Percentiles rank a stretch among this genome's conserved stretches.
These are phyloP conservation scores for Penicillium digitatum DNA, from an alignment of 2,329 filamentous ascomycete species.

Conservation along the genomic window DNA sequence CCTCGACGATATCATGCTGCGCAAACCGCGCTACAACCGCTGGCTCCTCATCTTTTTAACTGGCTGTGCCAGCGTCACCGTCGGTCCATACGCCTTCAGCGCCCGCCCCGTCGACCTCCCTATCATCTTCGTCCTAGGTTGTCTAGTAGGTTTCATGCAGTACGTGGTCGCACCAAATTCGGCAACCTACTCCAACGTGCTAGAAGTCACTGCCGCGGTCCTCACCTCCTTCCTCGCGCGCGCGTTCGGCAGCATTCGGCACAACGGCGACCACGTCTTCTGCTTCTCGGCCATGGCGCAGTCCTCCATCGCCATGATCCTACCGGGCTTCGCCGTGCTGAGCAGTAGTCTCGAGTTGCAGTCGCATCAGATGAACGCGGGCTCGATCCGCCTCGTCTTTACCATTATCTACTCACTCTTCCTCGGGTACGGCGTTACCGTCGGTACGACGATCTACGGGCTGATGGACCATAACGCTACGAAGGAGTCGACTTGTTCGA, in stretches of 20 bases:
- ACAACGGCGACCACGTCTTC: constrained; percentile 46
- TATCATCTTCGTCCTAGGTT: constrained; percentile 63
- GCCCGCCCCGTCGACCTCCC: constrained; percentile 59
- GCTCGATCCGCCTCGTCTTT: constrained; percentile 45
- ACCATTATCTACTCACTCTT: constrained; percentile 68
- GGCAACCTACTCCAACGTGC: constrained; percentile 51
- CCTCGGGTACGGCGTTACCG: constrained; percentile 66
- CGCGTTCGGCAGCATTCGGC: constrained; percentile 60
- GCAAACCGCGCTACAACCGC: constrained; percentile 51
- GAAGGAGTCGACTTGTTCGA: constrained; percentile 42
- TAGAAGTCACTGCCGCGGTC: constrained; percentile 51
- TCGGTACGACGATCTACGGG: constrained; percentile 60
- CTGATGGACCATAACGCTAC: constrained; percentile 54
- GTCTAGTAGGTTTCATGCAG: constrained; percentile 67
- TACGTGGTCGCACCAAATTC: constrained; percentile 70
- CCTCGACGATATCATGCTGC: constrained; percentile 52
- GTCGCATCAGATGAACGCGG: constrained; percentile 63
- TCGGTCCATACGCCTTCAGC: constrained; percentile 74
- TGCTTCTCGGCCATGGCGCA: constrained; percentile 55
- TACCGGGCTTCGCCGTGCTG: constrained; percentile 62
- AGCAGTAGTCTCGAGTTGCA: constrained; percentile 61
- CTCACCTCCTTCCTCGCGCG: constrained; percentile 64
- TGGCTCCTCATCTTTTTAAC: constrained; percentile 61
- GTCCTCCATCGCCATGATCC: constrained; percentile 62
- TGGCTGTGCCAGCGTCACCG: constrained; percentile 67